Base-by-base conservation (phyloP, 352 stramenopile species). In the Blastocystis hominis region DNA sequence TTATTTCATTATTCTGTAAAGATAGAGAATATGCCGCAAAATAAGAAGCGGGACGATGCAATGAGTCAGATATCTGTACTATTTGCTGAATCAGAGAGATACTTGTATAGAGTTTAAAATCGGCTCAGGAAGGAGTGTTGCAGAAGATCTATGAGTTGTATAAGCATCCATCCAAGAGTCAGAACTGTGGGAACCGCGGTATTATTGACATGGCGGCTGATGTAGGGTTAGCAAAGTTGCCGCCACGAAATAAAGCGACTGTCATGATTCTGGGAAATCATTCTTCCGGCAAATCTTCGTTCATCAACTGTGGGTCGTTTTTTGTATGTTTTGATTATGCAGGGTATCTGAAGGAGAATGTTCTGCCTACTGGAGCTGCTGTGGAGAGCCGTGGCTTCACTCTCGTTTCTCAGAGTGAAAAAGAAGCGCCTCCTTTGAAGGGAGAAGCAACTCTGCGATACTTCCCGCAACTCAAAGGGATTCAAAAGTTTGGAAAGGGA, bases 191-290 rank as follows among this genome's bases (percentile, higher is more conserved):
- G 20, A 53, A 84, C n/a, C 46, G 55, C 36, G 72, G 72, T 9
- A 84, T 84, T 53, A 53, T 84, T 15, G 53, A 66, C 3, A 84
- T 84, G 72, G 72, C 72, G 0, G 34, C 34, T n/a, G 72, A 84
- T 42, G 72, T 68, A 1, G 72, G 72, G 5, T 53, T 84, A 3
- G 24, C 30, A 7, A 84, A 84, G n/a, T 15, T 93, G 55, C 81
- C 89, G 53, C 91, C 91, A 44, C 90, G 91, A 9, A 92, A 92
- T 78, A 93, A 93, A 50, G 91, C 92, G 15, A 93, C 91, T 62
- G 91, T 93, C 34, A 89, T 93, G 68, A 89, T 93, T 77, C 91
- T 93, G 66, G 91, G 91, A 66, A 93, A 93, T 89, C 91, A 93
- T 89, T 93, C 91, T 72, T 90, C 91, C 30, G 91, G 91, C 47